Conservation (phyloP, 306 rosid species). For the Citrullus amarus region DNA sequence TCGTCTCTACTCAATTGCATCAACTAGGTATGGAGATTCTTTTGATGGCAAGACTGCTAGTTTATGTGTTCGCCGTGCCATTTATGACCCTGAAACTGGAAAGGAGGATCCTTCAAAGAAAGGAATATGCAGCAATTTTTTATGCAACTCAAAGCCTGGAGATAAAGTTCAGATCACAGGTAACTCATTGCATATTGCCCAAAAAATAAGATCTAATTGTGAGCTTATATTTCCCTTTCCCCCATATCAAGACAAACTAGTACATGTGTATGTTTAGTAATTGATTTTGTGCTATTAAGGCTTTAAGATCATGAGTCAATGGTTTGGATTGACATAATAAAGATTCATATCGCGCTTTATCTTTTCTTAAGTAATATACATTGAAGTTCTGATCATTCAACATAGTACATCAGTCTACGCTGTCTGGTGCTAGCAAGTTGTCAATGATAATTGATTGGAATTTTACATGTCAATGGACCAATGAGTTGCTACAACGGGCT, state of each 20-base stretch:
- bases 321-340: neutral
- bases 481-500: neutral
- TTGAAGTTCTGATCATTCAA: neutral
- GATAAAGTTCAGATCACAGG: too few species aligned
- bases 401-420: neutral
- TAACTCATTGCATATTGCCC: too few species aligned
- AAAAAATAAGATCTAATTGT: too few species aligned
- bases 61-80: slow-evolving; percentile 93
- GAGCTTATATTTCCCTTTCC: slow-evolving; percentile 5
- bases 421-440: neutral
- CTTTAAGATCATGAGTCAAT: neutral
- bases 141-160: too few species aligned
- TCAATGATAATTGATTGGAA: neutral
- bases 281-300: neutral
- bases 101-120: slow-evolving; percentile 80
- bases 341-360: neutral
- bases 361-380: neutral
- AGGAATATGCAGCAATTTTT: slow-evolving; percentile 16
- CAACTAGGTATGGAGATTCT: slow-evolving; percentile 82
- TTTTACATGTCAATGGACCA: neutral
- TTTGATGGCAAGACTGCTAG: slow-evolving; percentile 94
- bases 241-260: neutral
- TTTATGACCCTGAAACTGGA: slow-evolving; percentile 86
- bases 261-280: neutral
- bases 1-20: slow-evolving; percentile 90